Percentiles rank a stretch among this genome's conserved stretches.
These are phyloP conservation scores for Coffea humblotiana DNA, from an alignment of 305 asterid genomes.

Conservation along the genomic window DNA sequence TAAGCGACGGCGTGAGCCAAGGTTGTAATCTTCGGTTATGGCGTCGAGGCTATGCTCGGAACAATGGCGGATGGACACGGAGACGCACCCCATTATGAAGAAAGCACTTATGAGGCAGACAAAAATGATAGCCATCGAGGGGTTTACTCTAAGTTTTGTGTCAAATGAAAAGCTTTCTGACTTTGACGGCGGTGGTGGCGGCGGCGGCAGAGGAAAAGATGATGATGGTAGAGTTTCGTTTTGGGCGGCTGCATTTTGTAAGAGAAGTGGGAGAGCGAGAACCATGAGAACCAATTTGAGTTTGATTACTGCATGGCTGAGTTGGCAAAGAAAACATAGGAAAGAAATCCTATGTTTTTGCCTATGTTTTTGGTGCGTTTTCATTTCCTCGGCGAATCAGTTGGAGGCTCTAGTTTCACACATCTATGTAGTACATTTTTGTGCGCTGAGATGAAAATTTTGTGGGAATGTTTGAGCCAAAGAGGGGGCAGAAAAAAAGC, in stretches of 20 bases:
- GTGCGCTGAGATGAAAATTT: neutral
- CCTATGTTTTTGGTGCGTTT: neutral
- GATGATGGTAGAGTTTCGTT: neutral
- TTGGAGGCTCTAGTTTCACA: too few species aligned
- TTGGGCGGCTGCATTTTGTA: constrained; percentile 5
- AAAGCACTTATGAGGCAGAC: constrained; percentile 50
- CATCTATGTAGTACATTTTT: neutral
- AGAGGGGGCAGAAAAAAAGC: neutral
- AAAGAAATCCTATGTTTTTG: neutral
- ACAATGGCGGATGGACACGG: constrained; percentile 62
- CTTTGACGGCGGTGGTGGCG: constrained; percentile 1
- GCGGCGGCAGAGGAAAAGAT: neutral
- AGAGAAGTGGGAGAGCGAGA: neutral
- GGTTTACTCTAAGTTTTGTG: constrained; percentile 31
- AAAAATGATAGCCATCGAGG: constrained; percentile 47
- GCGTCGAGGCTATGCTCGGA: constrained; percentile 27
- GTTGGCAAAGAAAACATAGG: neutral
- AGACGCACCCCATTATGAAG: constrained; percentile 58
- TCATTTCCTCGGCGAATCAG: neutral
- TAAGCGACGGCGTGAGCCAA: constrained; percentile 3
- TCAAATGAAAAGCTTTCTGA: constrained; percentile 10
- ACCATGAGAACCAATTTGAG: too few species aligned
- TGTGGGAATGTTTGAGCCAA: neutral
- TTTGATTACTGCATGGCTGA: constrained; percentile 9
- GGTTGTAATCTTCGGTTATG: constrained; percentile 5